These are phyloP conservation scores for Crithidia expoeki DNA, from an alignment of 208 protist genomes.

Conservation along the genomic window DNA sequence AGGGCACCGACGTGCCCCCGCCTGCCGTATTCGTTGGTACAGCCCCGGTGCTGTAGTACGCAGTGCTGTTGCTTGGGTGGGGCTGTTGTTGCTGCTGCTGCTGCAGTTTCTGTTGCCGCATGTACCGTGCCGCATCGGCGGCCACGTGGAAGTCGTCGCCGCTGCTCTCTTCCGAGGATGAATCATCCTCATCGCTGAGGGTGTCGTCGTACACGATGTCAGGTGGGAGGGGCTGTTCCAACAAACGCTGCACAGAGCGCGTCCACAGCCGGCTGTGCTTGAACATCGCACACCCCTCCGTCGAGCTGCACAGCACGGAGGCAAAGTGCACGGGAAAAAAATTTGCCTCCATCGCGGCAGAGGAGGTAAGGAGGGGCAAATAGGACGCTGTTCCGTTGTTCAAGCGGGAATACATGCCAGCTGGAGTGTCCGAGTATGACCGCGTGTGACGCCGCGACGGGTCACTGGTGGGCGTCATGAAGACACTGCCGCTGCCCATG, in stretches of 20 bases:
- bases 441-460: conserved; percentile 41
- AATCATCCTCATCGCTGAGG: conserved; percentile 40
- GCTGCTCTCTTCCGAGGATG: conserved; percentile 50
- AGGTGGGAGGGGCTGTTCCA: conserved; percentile 75
- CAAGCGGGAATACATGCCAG: conserved; percentile 21
- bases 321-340: conserved; percentile 89
- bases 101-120: conserved; percentile 30
- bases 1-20: conserved; percentile 21
- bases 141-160: conserved; percentile 40
- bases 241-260: conserved; percentile 65
- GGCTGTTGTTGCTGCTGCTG: conserved; percentile 27
- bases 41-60: conserved; percentile 12
- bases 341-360: conserved; percentile 33
- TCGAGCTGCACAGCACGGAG: conserved; percentile 69
- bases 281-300: conserved; percentile 82
- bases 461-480: conserved; percentile 18
- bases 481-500: conserved; percentile 5
- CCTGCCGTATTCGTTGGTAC: background rate
- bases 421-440: conserved; percentile 48
- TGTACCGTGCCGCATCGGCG: conserved; percentile 32
- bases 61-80: conserved; percentile 16
- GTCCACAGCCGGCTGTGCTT: conserved; percentile 85
- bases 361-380: conserved; percentile 44
- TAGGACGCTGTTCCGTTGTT: conserved; percentile 21
- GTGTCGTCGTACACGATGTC: conserved; percentile 70